Percentiles rank a stretch among this genome's conserved stretches.
These are phyloP conservation scores for Acanthamoeba healyi DNA, from an alignment of 208 protist species.

Conservation along the genomic window DNA sequence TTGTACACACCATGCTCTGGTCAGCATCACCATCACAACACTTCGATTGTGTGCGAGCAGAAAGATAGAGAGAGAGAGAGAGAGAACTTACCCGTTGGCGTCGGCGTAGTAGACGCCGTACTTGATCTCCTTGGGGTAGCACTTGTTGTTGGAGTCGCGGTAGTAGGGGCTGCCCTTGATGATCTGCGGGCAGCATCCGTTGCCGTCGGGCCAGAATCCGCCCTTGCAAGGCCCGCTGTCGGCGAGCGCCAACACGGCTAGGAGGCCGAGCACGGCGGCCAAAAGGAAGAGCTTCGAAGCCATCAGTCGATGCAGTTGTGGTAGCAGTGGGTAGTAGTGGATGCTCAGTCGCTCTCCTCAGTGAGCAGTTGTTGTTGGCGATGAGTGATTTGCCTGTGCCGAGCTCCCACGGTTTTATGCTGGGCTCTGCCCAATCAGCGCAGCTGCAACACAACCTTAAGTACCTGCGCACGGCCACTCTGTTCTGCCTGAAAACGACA, in stretches of 20 bases:
- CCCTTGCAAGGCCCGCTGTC: not conserved
- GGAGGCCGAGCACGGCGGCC: not conserved
- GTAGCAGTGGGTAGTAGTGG: not conserved
- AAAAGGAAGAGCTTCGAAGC: not conserved
- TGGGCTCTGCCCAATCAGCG: too few relatives aligned
- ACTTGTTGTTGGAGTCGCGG: constrained; percentile 47
- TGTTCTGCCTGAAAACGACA: too few relatives aligned
- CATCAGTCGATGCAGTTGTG: not conserved
- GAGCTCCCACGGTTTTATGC: too few relatives aligned
- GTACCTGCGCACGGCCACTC: too few relatives aligned
- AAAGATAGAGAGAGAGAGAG: too few relatives aligned
- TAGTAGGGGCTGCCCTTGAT: constrained; percentile 8
- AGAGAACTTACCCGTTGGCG: not conserved
- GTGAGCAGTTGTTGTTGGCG: not conserved
- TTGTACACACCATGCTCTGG: not conserved
- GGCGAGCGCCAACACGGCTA: not conserved
- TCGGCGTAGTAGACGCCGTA: constrained; percentile 37
- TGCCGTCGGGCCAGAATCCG: not conserved
- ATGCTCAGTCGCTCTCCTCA: too few relatives aligned
- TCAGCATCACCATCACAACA: not conserved
- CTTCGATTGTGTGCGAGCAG: too few relatives aligned
- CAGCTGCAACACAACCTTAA: too few relatives aligned
- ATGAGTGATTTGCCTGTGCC: too few relatives aligned
- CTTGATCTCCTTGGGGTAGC: constrained; percentile 27
- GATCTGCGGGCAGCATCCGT: not conserved